These are phyloP conservation scores for Rhizopogon vesiculosus DNA, from an alignment of 768 basidiomycete species.

Conservation along the genomic window DNA sequence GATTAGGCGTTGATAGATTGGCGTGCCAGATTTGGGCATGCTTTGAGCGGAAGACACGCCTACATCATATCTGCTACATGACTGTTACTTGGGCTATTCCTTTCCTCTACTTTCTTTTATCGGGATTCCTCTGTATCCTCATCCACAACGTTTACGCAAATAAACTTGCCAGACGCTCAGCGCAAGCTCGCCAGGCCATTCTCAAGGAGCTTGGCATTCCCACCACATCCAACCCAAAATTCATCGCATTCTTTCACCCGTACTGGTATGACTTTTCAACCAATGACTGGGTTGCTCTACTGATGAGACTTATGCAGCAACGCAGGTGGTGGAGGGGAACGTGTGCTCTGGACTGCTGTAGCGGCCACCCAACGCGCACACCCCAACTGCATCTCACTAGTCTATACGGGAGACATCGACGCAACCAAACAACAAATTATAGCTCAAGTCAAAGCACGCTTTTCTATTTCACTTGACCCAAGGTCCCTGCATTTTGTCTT, in stretches of 20 bases:
- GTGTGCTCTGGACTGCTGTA: slow-evolving; percentile 92
- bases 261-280: slow-evolving; percentile 66
- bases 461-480: slow-evolving; percentile 71
- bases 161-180: slow-evolving; percentile 16
- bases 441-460: slow-evolving; percentile 78
- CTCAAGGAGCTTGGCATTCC: slow-evolving; percentile 13
- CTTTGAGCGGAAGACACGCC: no score
- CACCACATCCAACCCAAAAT: slow-evolving; percentile 13
- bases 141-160: slow-evolving; percentile 21
- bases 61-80: no score
- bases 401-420: slow-evolving; percentile 88
- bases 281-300: slow-evolving; percentile 3
- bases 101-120: slow-evolving; percentile 12
- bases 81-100: slow-evolving; percentile 9
- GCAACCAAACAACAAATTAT: slow-evolving; percentile 79
- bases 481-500: slow-evolving; percentile 76
- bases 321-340: slow-evolving; percentile 95
- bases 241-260: slow-evolving; percentile 91
- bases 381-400: slow-evolving; percentile 61
- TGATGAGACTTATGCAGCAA: slow-evolving; percentile 56
- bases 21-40: no score
- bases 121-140: slow-evolving; percentile 9
- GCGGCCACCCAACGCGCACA: slow-evolving; percentile 67
- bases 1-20: no score
- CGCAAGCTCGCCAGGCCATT: slow-evolving; percentile 13